A percentile compares a stretch with the other conserved stretches of the same genome.
Evolutionary conservation across 352 stramenopile species (phyloP).

Genomic region (Aphanomyces euteiches): DNA sequence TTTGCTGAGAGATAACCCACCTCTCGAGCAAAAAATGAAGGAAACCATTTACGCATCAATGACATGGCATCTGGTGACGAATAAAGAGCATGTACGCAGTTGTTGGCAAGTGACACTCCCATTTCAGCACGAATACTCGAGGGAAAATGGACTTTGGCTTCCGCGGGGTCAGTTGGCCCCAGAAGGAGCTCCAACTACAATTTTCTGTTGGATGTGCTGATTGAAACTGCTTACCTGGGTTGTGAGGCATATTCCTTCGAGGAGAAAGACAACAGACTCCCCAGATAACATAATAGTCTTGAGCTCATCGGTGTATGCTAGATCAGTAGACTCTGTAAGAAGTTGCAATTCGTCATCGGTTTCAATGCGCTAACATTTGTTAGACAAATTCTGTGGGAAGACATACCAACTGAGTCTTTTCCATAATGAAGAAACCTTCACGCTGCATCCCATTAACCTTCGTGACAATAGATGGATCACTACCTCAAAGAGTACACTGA

Average conservation of each 20-base stretch:
- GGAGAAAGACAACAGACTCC: constrained; percentile 31
- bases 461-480: neutral
- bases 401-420: constrained; percentile 10
- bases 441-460: neutral
- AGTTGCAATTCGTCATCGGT: constrained; percentile 4
- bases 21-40: constrained; percentile 1
- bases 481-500: constrained; percentile 25
- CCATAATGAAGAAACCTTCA: constrained; percentile 21
- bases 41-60: constrained; percentile 13
- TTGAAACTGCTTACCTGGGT: constrained; percentile 35
- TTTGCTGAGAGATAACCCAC: neutral
- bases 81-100: constrained; percentile 4
- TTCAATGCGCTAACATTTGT: neutral
- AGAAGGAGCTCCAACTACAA: constrained; percentile 33
- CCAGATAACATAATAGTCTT: constrained; percentile 2
- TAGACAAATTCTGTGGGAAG: too few species aligned
- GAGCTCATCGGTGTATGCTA: constrained; percentile 11
- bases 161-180: constrained; percentile 38
- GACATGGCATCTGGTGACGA: neutral
- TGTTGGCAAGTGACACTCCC: constrained; percentile 20
- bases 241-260: constrained; percentile 47
- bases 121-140: constrained; percentile 45
- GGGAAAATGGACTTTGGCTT: constrained; percentile 45
- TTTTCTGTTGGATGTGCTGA: neutral
- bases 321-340: neutral